phyloP scores from a whole-genome alignment of 257 asterid species.

The Echium plantagineum region DNA sequence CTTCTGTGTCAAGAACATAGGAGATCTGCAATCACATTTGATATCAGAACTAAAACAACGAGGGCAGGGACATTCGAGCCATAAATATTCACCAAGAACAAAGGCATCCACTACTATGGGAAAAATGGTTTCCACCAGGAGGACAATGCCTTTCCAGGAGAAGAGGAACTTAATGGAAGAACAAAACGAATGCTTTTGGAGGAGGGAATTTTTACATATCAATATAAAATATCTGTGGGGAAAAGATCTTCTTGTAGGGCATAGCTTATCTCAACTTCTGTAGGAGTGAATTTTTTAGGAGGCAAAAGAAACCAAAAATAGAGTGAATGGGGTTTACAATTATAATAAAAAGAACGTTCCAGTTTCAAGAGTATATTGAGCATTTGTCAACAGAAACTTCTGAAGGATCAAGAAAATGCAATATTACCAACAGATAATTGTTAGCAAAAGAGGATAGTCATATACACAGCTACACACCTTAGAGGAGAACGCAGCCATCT shows the following conservation, averaged over 20 bases:
- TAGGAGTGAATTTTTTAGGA: too few relatives aligned
- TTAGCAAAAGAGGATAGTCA: not conserved
- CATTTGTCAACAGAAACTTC: not conserved
- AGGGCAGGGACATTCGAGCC: too few relatives aligned
- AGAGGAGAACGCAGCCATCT: slow-evolving; percentile 19
- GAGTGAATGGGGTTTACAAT: not conserved
- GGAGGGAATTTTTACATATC: not conserved
- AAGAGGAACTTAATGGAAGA: not conserved
- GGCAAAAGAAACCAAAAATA: too few relatives aligned
- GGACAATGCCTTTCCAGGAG: too few relatives aligned
- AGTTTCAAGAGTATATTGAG: not conserved
- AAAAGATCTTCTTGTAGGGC: too few relatives aligned
- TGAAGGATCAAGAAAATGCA: not conserved
- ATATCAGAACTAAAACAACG: not conserved
- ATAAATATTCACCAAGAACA: too few relatives aligned
- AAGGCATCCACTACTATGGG: too few relatives aligned
- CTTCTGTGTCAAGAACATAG: slow-evolving; percentile 23
- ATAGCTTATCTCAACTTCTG: too few relatives aligned
- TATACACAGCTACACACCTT: slow-evolving; percentile 15
- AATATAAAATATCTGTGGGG: too few relatives aligned
- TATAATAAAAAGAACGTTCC: too few relatives aligned
- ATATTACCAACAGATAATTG: not conserved
- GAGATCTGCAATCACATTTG: slow-evolving; percentile 14
- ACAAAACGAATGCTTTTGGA: not conserved
- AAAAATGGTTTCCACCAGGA: too few relatives aligned